These are phyloP conservation scores for Suhomyces guaymorum DNA, from an alignment of 1,139 yeast genomes.

Conservation along the genomic window DNA sequence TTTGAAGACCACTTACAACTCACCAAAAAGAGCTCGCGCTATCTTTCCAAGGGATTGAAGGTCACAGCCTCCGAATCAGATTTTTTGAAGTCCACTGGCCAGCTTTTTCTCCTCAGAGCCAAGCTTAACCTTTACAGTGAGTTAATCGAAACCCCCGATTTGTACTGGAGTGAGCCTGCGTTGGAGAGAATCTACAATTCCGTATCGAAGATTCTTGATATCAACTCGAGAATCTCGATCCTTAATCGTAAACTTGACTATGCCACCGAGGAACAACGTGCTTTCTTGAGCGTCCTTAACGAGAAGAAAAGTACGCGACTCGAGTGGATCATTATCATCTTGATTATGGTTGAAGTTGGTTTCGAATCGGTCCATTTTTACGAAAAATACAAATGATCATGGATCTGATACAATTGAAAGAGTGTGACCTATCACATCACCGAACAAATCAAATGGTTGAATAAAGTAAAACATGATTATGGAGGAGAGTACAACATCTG, in stretches of 20 bases:
- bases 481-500: too few relatives aligned
- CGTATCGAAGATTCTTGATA: slow-evolving; percentile 71
- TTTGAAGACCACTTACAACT: slow-evolving; percentile 65
- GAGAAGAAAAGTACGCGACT: slow-evolving; percentile 75
- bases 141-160: slow-evolving; percentile 86
- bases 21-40: slow-evolving; percentile 65
- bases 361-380: slow-evolving; percentile 66
- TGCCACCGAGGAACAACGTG: slow-evolving; percentile 85
- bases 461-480: too few relatives aligned
- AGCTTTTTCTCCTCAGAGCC: slow-evolving; percentile 72
- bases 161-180: slow-evolving; percentile 90
- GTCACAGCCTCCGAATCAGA: slow-evolving; percentile 62
- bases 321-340: slow-evolving; percentile 83
- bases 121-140: slow-evolving; percentile 85
- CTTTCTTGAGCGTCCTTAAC: slow-evolving; percentile 69
- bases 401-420: too few relatives aligned
- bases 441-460: too few relatives aligned
- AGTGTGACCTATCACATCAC: too few relatives aligned
- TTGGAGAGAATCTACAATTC: slow-evolving; percentile 72
- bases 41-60: slow-evolving; percentile 61
- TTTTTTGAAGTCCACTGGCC: slow-evolving; percentile 69
- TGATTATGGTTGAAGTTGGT: slow-evolving; percentile 81
- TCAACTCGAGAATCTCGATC: slow-evolving; percentile 73
- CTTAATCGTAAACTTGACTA: slow-evolving; percentile 84
- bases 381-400: slow-evolving; percentile 24